Evolutionary conservation across 31 red algal genomes (phyloP).

Genomic region (Bonnemaisonia californica): DNA sequence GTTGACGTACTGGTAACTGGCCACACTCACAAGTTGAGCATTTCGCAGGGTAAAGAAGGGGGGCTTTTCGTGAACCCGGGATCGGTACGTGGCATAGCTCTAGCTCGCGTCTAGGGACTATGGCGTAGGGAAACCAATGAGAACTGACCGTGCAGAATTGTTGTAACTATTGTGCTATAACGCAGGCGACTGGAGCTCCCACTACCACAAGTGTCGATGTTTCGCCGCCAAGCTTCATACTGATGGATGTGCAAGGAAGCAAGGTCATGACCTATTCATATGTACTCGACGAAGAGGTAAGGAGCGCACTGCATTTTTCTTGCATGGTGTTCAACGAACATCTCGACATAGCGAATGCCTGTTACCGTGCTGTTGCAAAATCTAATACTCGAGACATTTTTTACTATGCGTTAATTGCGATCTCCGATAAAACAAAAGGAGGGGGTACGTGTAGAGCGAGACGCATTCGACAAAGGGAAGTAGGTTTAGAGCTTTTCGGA

Average conservation of each 20-base stretch:
- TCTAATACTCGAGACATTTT: too few relatives aligned
- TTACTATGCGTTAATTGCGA: too few relatives aligned
- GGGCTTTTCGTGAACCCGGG: slow-evolving; percentile 74
- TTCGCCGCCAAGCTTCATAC: slow-evolving; percentile 65
- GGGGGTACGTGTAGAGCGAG: slow-evolving; percentile 48
- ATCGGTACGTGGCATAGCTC: slow-evolving; percentile 58
- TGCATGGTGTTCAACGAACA: background rate
- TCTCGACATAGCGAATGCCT: background rate
- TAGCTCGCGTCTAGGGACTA: too few relatives aligned
- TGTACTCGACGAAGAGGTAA: slow-evolving; percentile 61
- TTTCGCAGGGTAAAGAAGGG: slow-evolving; percentile 64
- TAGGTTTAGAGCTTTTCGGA: background rate
- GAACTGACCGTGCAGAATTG: too few relatives aligned
- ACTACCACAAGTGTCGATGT: slow-evolving; percentile 44
- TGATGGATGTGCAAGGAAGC: slow-evolving; percentile 84
- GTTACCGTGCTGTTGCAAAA: background rate
- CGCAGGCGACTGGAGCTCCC: slow-evolving; percentile 65
- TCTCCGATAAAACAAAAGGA: too few relatives aligned
- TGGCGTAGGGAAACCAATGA: too few relatives aligned
- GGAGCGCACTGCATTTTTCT: background rate
- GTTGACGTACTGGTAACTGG: slow-evolving; percentile 79
- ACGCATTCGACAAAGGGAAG: slow-evolving; percentile 39
- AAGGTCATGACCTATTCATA: slow-evolving; percentile 80
- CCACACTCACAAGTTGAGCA: slow-evolving; percentile 45
- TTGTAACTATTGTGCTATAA: too few relatives aligned